Conservation (phyloP, 2,329 filamentous ascomycete species). For the Phialophora macrospora region DNA sequence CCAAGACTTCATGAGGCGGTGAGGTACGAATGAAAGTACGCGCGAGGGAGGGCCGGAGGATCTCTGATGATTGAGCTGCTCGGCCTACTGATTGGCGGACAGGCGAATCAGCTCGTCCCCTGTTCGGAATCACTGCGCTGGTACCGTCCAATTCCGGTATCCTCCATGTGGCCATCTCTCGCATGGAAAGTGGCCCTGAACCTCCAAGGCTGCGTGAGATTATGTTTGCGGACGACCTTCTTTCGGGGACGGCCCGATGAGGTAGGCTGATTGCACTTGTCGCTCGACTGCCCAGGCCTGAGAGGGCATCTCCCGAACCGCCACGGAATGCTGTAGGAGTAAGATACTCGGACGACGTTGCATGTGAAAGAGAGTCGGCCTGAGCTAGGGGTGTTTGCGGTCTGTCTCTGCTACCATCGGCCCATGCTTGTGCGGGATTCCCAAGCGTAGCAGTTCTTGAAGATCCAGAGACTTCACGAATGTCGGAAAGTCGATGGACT, state of each 20-base stretch:
- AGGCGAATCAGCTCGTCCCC: constrained; percentile 55
- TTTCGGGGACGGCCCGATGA: constrained; percentile 33
- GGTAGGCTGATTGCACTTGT: constrained; percentile 38
- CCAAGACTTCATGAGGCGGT: constrained; percentile 55
- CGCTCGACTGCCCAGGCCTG: constrained; percentile 30
- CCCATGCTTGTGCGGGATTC: constrained; percentile 16
- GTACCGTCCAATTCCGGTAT: constrained; percentile 31
- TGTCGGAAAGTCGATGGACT: constrained; percentile 36
- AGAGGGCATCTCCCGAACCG: constrained; percentile 5
- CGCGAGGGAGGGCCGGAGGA: constrained; percentile 50
- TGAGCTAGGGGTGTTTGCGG: constrained; percentile 20
- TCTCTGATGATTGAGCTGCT: constrained; percentile 52
- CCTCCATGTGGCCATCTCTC: constrained; percentile 38
- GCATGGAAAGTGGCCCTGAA: constrained; percentile 32
- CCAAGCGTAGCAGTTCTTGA: constrained; percentile 23
- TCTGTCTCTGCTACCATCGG: constrained; percentile 27
- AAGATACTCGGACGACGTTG: constrained; percentile 33
- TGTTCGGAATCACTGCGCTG: constrained; percentile 47
- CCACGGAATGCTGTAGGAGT: constrained; percentile 26
- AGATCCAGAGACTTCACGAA: constrained; percentile 36
- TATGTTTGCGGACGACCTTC: constrained; percentile 37
- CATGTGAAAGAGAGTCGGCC: constrained; percentile 28
- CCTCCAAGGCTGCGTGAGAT: constrained; percentile 30
- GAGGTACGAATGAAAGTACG: constrained; percentile 56
- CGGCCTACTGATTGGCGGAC: constrained; percentile 52